Evolutionary conservation across 2,329 filamentous ascomycete genomes (phyloP).

Genomic region (Metarhizium guizhouense): DNA sequence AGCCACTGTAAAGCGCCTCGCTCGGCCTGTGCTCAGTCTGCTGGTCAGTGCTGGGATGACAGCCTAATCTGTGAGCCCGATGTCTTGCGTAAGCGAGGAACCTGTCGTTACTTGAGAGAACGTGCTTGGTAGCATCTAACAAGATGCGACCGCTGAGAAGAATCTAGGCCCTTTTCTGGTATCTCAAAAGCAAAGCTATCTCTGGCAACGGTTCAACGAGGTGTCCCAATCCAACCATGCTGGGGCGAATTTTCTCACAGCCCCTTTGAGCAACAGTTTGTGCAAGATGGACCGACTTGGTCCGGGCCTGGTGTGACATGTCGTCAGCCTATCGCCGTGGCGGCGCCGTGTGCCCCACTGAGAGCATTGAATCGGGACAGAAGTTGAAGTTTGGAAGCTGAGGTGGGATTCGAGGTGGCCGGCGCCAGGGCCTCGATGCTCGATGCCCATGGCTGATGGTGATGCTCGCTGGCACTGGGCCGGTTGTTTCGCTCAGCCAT

Average conservation of each 20-base stretch:
- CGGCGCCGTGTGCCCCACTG: background rate
- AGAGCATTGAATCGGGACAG: background rate
- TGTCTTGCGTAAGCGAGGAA: background rate
- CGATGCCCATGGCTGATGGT: background rate
- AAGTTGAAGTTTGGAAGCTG: background rate
- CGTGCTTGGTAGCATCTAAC: background rate
- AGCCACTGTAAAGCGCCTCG: background rate
- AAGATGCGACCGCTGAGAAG: background rate
- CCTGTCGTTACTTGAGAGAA: background rate
- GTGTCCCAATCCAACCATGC: background rate
- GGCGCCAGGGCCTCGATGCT: background rate
- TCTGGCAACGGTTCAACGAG: background rate
- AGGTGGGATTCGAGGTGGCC: background rate
- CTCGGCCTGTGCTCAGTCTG: background rate
- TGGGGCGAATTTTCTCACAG: background rate
- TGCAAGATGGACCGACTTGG: background rate
- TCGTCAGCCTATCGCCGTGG: background rate
- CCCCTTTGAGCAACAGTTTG: background rate
- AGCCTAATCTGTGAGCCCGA: background rate
- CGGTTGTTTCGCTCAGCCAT: background rate
- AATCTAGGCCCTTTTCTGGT: background rate
- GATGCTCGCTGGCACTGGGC: background rate
- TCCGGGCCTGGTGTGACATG: background rate
- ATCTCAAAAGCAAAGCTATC: background rate
- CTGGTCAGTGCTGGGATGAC: background rate